phyloP scores from a whole-genome alignment of 805 yeast genomes.

The Pichia eremophila region DNA sequence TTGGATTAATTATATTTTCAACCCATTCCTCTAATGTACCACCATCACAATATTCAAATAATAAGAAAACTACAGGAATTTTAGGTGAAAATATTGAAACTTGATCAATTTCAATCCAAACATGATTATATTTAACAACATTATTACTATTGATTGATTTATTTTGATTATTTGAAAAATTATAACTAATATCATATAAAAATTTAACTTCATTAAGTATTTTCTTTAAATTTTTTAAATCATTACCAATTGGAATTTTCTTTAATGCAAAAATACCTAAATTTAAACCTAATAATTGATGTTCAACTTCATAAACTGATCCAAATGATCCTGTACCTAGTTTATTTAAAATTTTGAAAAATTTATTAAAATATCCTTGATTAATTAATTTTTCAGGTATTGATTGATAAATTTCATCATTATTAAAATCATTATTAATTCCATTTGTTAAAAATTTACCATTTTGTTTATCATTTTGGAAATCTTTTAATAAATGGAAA shows the following conservation, averaged over 20 bases:
- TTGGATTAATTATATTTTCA: constrained; percentile 27
- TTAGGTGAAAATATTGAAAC: constrained; percentile 44
- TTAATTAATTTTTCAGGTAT: constrained; percentile 45
- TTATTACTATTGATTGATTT: constrained; percentile 18
- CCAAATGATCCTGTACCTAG: constrained; percentile 84
- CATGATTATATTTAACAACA: constrained; percentile 79
- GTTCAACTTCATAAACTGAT: constrained; percentile 75
- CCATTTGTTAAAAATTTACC: constrained; percentile 4
- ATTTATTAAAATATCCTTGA: constrained; percentile 71
- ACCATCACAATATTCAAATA: constrained; percentile 84
- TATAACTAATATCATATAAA: constrained; percentile 40
- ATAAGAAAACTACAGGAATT: constrained; percentile 57
- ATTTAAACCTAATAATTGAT: constrained; percentile 58
- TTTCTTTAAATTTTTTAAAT: constrained; percentile 54
- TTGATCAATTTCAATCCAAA: constrained; percentile 71
- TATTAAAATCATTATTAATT: not conserved
- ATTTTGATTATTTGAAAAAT: constrained; percentile 7
- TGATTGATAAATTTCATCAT: not conserved
- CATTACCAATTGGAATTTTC: constrained; percentile 75
- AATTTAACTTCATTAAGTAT: constrained; percentile 74
- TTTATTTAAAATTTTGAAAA: constrained; percentile 51
- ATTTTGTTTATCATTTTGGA: not conserved
- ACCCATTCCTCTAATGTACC: constrained; percentile 75
- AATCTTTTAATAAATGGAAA: constrained; percentile 18
- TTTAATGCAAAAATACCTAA: constrained; percentile 79